These are phyloP conservation scores for Withania somnifera DNA, from an alignment of 305 asterid genomes.

Conservation along the genomic window DNA sequence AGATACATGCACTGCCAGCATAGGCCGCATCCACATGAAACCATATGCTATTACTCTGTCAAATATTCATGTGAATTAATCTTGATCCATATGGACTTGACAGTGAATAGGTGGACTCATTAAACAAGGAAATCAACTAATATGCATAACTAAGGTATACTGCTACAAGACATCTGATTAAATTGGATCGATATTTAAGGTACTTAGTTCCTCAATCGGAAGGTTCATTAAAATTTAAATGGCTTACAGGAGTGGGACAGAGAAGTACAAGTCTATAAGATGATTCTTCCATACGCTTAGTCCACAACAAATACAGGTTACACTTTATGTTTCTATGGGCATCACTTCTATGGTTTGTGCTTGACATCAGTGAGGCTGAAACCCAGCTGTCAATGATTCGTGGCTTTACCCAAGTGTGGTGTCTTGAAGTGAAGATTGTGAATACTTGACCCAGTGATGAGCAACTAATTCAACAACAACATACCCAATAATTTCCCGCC, in stretches of 20 bases:
- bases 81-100: neutral
- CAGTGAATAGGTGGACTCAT: neutral
- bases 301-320: neutral
- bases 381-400: neutral
- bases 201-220: neutral
- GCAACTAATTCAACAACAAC: neutral
- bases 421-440: neutral
- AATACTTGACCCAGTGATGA: neutral
- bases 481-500: too few relatives aligned
- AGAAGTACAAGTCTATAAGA: neutral
- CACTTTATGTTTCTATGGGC: neutral
- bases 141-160: neutral
- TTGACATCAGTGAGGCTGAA: neutral
- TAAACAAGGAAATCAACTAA: neutral
- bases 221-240: neutral
- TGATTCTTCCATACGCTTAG: neutral
- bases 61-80: constrained; percentile 2
- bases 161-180: neutral
- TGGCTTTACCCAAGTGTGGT: neutral
- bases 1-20: constrained; percentile 95
- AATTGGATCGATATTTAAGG: neutral
- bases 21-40: constrained; percentile 96
- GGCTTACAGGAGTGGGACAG: neutral
- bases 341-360: neutral
- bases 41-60: constrained; percentile 72